phyloP scores from a whole-genome alignment of 2,329 filamentous ascomycete genomes.

The Colletotrichum gloeosporioides region DNA sequence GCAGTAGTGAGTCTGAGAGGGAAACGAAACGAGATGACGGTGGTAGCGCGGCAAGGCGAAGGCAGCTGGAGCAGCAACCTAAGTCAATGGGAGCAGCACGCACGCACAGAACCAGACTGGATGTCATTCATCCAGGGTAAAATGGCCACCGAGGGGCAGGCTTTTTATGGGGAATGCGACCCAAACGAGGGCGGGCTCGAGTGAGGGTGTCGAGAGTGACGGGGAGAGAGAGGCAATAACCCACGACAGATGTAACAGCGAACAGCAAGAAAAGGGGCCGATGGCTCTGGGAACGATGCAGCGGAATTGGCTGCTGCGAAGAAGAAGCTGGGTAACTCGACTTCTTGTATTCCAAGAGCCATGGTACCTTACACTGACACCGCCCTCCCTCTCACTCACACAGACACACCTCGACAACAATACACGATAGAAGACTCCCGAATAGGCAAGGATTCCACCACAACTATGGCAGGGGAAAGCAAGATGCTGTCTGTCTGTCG shows the following conservation, averaged over 20 bases:
- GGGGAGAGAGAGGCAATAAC: not conserved
- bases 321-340: not conserved
- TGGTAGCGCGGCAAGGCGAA: not conserved
- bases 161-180: slow-evolving; percentile 17
- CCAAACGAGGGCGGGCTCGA: not conserved
- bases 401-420: not conserved
- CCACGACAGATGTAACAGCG: slow-evolving; percentile 9
- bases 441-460: not conserved
- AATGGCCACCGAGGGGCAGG: not conserved
- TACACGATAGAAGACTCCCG: not conserved
- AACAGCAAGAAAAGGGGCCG: not conserved
- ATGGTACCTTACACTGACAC: not conserved
- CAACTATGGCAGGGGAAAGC: not conserved
- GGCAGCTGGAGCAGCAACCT: not conserved
- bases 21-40: slow-evolving; percentile 15
- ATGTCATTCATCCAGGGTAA: slow-evolving; percentile 4
- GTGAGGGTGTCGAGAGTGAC: not conserved
- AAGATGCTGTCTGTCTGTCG: not conserved
- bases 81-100: slow-evolving; percentile 5
- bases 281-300: not conserved
- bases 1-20: not conserved
- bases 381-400: slow-evolving; percentile 5
- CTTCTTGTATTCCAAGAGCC: slow-evolving; percentile 11
- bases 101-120: not conserved
- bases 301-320: not conserved